These are phyloP conservation scores for Aspergillus olivimuriae DNA, from an alignment of 495 filamentous ascomycete genomes.

Conservation along the genomic window DNA sequence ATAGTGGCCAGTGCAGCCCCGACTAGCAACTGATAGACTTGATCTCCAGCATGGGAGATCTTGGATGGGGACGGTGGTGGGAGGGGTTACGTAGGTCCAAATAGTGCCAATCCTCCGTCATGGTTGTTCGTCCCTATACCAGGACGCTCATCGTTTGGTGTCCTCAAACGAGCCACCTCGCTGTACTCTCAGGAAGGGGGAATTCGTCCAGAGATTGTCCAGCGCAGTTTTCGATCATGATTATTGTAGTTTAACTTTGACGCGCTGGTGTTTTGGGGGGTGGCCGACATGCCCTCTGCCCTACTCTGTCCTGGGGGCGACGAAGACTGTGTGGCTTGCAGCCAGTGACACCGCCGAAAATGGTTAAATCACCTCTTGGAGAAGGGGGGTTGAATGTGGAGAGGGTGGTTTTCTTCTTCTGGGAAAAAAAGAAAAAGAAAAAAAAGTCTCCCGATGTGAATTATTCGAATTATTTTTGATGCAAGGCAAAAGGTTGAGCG, in stretches of 20 bases:
- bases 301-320: constrained; percentile 4
- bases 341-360: constrained; percentile 25
- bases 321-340: constrained; percentile 15
- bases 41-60: constrained; percentile 39
- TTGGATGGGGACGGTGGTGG: constrained; percentile 2
- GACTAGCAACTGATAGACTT: constrained; percentile 40
- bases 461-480: no score
- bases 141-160: no score
- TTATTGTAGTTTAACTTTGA: no score
- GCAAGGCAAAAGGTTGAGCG: constrained; percentile 23
- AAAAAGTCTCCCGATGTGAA: no score
- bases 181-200: no score
- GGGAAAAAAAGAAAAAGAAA: constrained; percentile 8
- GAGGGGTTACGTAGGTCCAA: no score
- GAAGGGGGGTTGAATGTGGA: constrained; percentile 1
- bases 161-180: no score
- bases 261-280: no score
- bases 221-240: no score
- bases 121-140: background rate
- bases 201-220: no score
- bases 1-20: constrained; percentile 33
- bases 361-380: constrained; percentile 8
- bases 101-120: constrained; percentile 18
- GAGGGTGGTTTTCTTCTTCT: background rate
- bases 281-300: no score